Conservation (phyloP, 179 eudicot genomes). For the Spergularia azorica region DNA sequence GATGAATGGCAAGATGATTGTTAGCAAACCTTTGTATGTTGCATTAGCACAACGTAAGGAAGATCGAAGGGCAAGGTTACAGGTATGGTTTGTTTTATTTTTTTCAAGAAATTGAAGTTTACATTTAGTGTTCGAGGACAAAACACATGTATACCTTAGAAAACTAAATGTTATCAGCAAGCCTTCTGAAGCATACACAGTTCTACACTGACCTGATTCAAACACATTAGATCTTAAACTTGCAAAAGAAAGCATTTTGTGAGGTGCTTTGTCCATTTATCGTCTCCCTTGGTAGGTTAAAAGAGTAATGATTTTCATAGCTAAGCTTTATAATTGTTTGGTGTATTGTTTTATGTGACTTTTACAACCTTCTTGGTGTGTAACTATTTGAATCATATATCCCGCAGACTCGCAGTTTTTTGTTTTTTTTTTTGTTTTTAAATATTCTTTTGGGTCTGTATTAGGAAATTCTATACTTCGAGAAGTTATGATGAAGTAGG, state of each 20-base stretch:
- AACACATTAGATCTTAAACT: neutral
- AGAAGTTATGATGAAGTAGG: neutral
- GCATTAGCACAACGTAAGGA: slow-evolving; percentile 91
- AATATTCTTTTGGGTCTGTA: neutral
- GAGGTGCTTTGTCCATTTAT: neutral
- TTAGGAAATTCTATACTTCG: neutral
- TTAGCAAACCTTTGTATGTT: slow-evolving; percentile 86
- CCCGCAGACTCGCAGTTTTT: no score
- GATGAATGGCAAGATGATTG: slow-evolving; percentile 86
- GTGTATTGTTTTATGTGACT: neutral
- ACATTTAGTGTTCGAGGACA: no score
- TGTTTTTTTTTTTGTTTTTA: neutral
- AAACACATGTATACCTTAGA: no score
- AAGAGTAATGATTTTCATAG: neutral
- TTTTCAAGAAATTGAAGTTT: neutral
- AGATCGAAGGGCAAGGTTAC: slow-evolving; percentile 83
- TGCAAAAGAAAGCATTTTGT: neutral
- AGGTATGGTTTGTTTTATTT: slow-evolving; percentile 43
- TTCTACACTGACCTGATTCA: neutral
- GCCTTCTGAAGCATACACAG: neutral
- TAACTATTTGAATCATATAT: neutral
- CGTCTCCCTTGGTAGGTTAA: neutral
- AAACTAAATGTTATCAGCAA: neutral
- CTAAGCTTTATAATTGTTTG: neutral
- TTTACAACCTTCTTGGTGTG: neutral